These are phyloP conservation scores for Inonotus obliquus DNA, from an alignment of 1,284 basidiomycete species.

Conservation along the genomic window DNA sequence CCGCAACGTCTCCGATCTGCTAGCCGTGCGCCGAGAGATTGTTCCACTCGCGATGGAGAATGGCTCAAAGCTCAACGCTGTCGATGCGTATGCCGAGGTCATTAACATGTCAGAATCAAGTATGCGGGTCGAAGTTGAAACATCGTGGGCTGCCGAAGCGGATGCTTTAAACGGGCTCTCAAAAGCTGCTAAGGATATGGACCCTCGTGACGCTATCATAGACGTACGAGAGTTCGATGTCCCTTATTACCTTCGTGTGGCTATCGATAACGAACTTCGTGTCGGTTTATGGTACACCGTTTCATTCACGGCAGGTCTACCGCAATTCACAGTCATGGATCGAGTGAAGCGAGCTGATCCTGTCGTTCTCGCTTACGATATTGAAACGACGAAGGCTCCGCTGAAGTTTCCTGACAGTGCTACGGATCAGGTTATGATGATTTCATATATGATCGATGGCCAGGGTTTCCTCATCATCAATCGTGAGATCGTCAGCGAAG, in stretches of 20 bases:
- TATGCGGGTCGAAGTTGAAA: conserved; percentile 68
- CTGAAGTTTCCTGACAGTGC: conserved; percentile 97
- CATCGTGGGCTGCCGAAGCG: conserved; percentile 55
- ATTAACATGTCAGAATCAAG: conserved; percentile 67
- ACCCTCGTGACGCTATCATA: conserved; percentile 88
- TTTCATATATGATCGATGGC: conserved; percentile 97
- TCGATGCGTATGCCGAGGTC: conserved; percentile 99
- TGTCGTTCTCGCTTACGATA: conserved; percentile 99
- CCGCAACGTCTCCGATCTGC: conserved; percentile 88
- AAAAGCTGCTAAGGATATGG: conserved; percentile 52
- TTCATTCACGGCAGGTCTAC: conserved; percentile 77
- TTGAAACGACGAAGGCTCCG: conserved; percentile 97
- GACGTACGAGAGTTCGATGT: conserved; percentile 97
- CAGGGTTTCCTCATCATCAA: conserved; percentile 98
- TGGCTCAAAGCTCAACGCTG: conserved; percentile 89
- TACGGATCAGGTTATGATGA: conserved; percentile 99
- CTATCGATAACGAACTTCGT: conserved; percentile 97
- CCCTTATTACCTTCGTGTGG: conserved; percentile 95
- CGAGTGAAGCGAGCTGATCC: conserved; percentile 98
- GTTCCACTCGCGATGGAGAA: conserved; percentile 88
- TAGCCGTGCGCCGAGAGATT: conserved; percentile 84
- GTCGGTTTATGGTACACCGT: conserved; percentile 97
- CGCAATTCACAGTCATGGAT: conserved; percentile 74
- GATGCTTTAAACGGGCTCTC: conserved; percentile 33
- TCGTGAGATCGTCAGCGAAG: conserved; percentile 94